Percentiles rank a stretch among this genome's conserved stretches.
These are phyloP conservation scores for Pyronema domesticum DNA, from an alignment of 495 filamentous ascomycete species.

Conservation along the genomic window DNA sequence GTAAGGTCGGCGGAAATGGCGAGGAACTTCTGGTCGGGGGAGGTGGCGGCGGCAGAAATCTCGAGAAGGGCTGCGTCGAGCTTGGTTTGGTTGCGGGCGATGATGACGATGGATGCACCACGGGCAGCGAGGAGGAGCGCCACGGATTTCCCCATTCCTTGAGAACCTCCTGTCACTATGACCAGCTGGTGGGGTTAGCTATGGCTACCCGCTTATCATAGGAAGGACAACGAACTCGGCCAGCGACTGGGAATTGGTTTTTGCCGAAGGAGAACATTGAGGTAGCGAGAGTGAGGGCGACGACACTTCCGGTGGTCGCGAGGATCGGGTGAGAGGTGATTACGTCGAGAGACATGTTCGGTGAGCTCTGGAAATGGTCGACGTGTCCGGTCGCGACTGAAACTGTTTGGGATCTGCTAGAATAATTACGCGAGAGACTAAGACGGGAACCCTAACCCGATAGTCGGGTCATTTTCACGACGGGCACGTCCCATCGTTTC, in stretches of 20 bases:
- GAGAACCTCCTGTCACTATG: constrained; percentile 77
- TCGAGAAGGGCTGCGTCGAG: constrained; percentile 54
- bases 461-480: too few species aligned
- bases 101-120: constrained; percentile 74
- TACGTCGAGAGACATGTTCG: too few species aligned
- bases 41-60: constrained; percentile 42
- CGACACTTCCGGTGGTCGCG: not conserved
- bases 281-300: constrained; percentile 2
- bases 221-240: constrained; percentile 39
- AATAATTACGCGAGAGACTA: too few species aligned
- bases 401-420: too few species aligned
- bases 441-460: too few species aligned
- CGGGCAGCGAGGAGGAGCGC: constrained; percentile 56
- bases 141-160: constrained; percentile 70
- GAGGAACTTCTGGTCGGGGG: constrained; percentile 56
- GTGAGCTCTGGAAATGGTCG: too few species aligned
- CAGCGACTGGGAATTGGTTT: constrained; percentile 68
- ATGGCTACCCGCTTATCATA: not conserved
- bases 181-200: constrained; percentile 26
- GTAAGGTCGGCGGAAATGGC: constrained; percentile 74
- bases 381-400: too few species aligned
- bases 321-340: not conserved
- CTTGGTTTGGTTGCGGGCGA: constrained; percentile 57
- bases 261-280: constrained; percentile 52
- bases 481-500: too few species aligned